Evolutionary conservation across 345 rosid species (phyloP).

Genomic region (Aquilaria malaccensis): DNA sequence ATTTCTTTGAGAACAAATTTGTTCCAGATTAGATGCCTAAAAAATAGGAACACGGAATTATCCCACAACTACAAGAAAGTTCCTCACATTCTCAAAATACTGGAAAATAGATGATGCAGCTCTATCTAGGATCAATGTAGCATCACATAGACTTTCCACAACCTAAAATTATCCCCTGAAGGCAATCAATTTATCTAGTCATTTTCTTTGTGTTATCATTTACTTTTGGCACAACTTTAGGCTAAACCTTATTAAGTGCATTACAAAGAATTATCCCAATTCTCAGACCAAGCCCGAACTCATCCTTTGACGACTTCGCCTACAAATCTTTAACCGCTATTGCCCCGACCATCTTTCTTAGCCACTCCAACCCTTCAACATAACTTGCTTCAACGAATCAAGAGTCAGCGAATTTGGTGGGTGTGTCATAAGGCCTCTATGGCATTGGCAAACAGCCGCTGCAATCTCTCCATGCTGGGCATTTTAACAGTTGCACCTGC

Average conservation of each 20-base stretch:
- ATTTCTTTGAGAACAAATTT: slow-evolving; percentile 29
- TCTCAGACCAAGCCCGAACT: slow-evolving; percentile 71
- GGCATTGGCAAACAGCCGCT: too few species aligned
- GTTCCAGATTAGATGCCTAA: slow-evolving; percentile 92
- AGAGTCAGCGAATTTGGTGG: too few species aligned
- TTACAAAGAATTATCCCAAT: slow-evolving; percentile 86
- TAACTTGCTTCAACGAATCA: too few species aligned
- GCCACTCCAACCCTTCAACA: slow-evolving; percentile 69
- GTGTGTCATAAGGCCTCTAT: too few species aligned
- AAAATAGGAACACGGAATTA: slow-evolving; percentile 68
- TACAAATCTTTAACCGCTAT: slow-evolving; percentile 79
- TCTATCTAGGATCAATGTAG: slow-evolving; percentile 64
- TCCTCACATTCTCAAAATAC: slow-evolving; percentile 86
- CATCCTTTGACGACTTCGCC: slow-evolving; percentile 80
- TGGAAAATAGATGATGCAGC: slow-evolving; percentile 84
- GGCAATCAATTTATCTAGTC: neutral
- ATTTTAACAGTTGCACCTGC: too few species aligned
- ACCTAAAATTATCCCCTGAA: slow-evolving; percentile 28
- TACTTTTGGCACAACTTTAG: slow-evolving; percentile 77
- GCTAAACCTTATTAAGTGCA: slow-evolving; percentile 67
- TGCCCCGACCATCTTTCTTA: slow-evolving; percentile 72
- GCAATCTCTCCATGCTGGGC: too few species aligned
- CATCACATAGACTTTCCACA: slow-evolving; percentile 77
- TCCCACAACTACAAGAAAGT: slow-evolving; percentile 71
- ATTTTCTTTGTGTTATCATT: too few species aligned